Evolutionary conservation across 305 asterid genomes (phyloP).

Genomic region (Solanum chacoense): DNA sequence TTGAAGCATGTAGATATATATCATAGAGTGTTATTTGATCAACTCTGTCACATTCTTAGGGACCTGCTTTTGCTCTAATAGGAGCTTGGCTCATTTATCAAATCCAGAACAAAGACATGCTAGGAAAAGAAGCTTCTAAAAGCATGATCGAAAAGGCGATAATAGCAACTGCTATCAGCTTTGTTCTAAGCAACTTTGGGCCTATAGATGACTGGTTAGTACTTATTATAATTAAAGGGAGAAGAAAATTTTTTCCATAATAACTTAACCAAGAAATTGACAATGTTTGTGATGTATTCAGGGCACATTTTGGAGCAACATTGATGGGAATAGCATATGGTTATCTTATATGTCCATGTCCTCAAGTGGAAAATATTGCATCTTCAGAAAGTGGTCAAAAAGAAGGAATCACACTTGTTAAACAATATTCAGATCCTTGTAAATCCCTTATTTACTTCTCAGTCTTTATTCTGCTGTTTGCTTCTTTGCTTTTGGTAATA

Average conservation of each 20-base stretch:
- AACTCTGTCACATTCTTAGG: slow-evolving; percentile 21
- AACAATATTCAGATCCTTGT: slow-evolving; percentile 45
- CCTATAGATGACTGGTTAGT: slow-evolving; percentile 77
- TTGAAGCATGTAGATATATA: background rate
- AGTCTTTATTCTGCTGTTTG: slow-evolving; percentile 29
- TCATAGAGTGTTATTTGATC: background rate
- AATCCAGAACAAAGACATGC: slow-evolving; percentile 42
- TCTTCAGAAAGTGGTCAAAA: slow-evolving; percentile 31
- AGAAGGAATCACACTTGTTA: slow-evolving; percentile 40
- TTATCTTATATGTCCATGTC: slow-evolving; percentile 34
- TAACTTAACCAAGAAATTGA: too few relatives aligned
- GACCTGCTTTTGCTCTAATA: slow-evolving; percentile 63
- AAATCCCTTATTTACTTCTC: slow-evolving; percentile 51
- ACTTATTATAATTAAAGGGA: background rate
- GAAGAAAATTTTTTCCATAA: too few relatives aligned
- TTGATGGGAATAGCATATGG: slow-evolving; percentile 61
- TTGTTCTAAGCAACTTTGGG: slow-evolving; percentile 49
- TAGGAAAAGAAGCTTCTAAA: slow-evolving; percentile 31
- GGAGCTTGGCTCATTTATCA: slow-evolving; percentile 79
- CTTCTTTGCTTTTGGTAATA: slow-evolving; percentile 29
- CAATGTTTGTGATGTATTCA: slow-evolving; percentile 7
- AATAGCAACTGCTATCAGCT: slow-evolving; percentile 43
- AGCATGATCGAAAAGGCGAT: slow-evolving; percentile 43
- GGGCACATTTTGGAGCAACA: slow-evolving; percentile 67
- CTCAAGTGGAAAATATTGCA: slow-evolving; percentile 41